A percentile compares a stretch with the other conserved stretches of the same genome.
These are phyloP conservation scores for Plantago major DNA, from an alignment of 257 asterid species.

Conservation along the genomic window DNA sequence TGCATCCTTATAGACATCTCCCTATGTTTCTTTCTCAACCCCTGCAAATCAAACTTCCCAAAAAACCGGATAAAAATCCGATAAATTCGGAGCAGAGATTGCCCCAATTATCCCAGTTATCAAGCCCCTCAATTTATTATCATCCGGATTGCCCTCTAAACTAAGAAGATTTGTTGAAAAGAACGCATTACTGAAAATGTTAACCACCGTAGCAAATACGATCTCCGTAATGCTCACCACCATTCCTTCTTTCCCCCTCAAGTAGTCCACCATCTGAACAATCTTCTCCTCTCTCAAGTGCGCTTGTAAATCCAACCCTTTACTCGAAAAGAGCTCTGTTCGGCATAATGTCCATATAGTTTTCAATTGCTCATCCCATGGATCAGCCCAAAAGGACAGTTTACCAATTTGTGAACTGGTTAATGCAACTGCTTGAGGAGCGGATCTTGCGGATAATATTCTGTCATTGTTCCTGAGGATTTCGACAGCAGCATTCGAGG, in stretches of 20 bases:
- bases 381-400: conserved; percentile 20
- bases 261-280: conserved; percentile 27
- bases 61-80: conserved; percentile 35
- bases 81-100: conserved; percentile 23
- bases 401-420: too few relatives aligned
- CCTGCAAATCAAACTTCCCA: conserved; percentile 40
- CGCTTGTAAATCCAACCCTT: conserved; percentile 26
- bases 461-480: not conserved
- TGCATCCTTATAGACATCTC: not conserved
- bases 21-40: conserved; percentile 21
- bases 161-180: conserved; percentile 33
- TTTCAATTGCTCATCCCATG: conserved; percentile 23
- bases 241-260: conserved; percentile 28
- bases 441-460: not conserved
- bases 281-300: conserved; percentile 27
- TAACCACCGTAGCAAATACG: conserved; percentile 30
- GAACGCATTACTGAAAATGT: conserved; percentile 27
- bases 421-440: not conserved
- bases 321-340: conserved; percentile 32
- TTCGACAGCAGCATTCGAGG: not conserved
- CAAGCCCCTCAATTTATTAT: conserved; percentile 21
- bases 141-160: conserved; percentile 20
- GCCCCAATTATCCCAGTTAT: conserved; percentile 20
- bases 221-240: conserved; percentile 24
- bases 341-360: conserved; percentile 22